Base-by-base conservation (phyloP, 2,329 filamentous ascomycete species). In the Blastomyces silverae region DNA sequence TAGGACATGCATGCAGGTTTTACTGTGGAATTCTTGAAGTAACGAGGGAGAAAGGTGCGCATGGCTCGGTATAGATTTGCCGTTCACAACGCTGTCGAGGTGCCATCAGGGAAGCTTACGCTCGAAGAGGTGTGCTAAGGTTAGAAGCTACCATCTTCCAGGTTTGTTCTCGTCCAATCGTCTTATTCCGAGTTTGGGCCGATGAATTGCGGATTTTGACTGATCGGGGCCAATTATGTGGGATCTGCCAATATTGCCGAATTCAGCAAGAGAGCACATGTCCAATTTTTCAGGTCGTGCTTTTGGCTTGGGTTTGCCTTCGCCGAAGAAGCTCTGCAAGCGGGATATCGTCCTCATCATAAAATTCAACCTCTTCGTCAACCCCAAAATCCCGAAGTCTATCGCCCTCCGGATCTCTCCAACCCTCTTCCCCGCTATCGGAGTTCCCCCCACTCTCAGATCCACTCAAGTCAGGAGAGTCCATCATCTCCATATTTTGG, bases 361-460 rank as follows among this genome's bases (percentile, higher is more conserved):
- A 87, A 65, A 87, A 87, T 67, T 87, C 85, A 1, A 81, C 79
- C 28, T 62, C 64, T 42, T 65, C 64, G n/a, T 64, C 63, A 61
- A 88, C 84, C 0, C 86, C 86, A 71, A 87, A 88, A 68, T 88
- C 86, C 22, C 82, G 77, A 28, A 88, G 74, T 25, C 84, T 75
- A 67, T 88, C 85, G 3, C 86, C 86, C 70, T 87, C 85, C 0
- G 83, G 81, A 69, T 87, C 87, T 37, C 79, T 79, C 86, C 86
- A 88, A 0, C 77, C 81, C 74, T 87, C 84, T 72, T 87, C 84
- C 4, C 84, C 84, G 67, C 79, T 79, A 63, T 74, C 72, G 13
- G 71, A 69, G 3, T 69, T 69, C 17, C 69, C 66, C 1, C 70
- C 68, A 28, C 69, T 69, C 15, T 67, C 63, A 28, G 69, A 66